These are phyloP conservation scores for Thermochaetoides thermophila DNA, from an alignment of 495 filamentous ascomycete species.

Conservation along the genomic window DNA sequence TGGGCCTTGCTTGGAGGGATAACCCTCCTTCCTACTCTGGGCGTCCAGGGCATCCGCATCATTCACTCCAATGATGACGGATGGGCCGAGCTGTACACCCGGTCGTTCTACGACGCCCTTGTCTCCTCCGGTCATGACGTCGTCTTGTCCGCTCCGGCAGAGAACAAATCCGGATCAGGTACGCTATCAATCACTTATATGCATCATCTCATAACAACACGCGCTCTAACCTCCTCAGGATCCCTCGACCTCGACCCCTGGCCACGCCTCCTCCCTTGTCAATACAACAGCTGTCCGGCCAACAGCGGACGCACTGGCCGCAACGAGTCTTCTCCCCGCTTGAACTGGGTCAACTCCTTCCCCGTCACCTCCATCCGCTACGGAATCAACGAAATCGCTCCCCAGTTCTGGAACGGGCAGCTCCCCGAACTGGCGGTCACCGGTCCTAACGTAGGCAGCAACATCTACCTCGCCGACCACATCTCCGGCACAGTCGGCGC, in stretches of 20 bases:
- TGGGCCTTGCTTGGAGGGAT: no score
- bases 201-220: background rate
- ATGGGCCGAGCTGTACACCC: conserved; percentile 53
- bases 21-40: conserved; percentile 4
- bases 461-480: conserved; percentile 36
- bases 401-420: conserved; percentile 33
- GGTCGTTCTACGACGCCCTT: conserved; percentile 39
- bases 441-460: conserved; percentile 49
- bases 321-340: conserved; percentile 39
- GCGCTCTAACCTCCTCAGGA: conserved; percentile 22
- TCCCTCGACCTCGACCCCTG: conserved; percentile 36
- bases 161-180: conserved; percentile 51
- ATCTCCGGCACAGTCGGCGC: conserved; percentile 52
- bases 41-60: conserved; percentile 28
- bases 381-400: conserved; percentile 41
- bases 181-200: conserved; percentile 5
- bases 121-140: conserved; percentile 39
- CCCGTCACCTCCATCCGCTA: conserved; percentile 50
- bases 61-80: conserved; percentile 58
- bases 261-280: conserved; percentile 30
- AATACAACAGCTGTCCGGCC: conserved; percentile 44
- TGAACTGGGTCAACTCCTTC: conserved; percentile 59
- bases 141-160: conserved; percentile 47
- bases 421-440: conserved; percentile 44
- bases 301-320: conserved; percentile 37